These are phyloP conservation scores for Chlamydomonas schloesseri DNA, from an alignment of 139 green algal genomes.

Conservation along the genomic window DNA sequence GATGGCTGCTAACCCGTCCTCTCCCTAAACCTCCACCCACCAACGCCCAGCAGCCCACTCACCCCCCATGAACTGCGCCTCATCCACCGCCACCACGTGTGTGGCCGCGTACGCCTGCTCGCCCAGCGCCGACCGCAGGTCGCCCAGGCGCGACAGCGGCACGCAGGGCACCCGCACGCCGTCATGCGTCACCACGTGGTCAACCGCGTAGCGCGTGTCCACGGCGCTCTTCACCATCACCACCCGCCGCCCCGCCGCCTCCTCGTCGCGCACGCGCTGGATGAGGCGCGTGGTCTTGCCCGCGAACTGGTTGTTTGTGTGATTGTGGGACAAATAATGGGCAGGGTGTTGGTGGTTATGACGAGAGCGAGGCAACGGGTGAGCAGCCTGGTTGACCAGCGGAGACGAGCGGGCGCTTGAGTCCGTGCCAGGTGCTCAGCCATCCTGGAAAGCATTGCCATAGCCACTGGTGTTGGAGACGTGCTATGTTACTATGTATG, in stretches of 20 bases:
- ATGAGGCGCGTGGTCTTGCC: constrained; percentile 80
- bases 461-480: no score
- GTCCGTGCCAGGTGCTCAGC: no score
- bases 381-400: no score
- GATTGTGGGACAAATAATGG: background rate
- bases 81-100: constrained; percentile 86
- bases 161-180: constrained; percentile 32
- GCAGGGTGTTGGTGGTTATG: no score
- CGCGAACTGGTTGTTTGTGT: constrained; percentile 78
- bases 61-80: constrained; percentile 78
- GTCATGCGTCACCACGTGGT: constrained; percentile 16
- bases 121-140: background rate
- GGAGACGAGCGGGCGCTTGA: no score
- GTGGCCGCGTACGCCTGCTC: background rate
- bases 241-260: constrained; percentile 57
- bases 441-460: no score
- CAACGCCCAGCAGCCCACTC: background rate
- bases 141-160: background rate
- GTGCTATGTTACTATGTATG: no score
- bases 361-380: no score
- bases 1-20: no score
- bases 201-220: constrained; percentile 72
- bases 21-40: background rate
- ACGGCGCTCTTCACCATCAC: constrained; percentile 73
- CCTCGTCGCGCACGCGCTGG: constrained; percentile 47